Conservation (phyloP, 2,329 filamentous ascomycete species). For the Alternaria infectoria region DNA sequence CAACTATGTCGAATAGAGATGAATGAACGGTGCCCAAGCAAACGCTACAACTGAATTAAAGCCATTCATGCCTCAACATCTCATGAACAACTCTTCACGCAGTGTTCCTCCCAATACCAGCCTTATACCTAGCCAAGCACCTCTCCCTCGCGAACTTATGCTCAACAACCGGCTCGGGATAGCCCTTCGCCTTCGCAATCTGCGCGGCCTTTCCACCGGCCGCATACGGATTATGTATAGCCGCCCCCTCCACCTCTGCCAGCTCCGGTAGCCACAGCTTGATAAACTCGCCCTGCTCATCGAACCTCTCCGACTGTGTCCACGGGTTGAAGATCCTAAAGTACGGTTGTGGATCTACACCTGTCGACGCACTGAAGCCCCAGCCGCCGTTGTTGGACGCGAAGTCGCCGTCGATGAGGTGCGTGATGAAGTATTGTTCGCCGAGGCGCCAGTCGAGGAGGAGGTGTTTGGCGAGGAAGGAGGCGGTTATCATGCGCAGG, state of each 20-base stretch:
- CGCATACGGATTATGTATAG: conserved; percentile 81
- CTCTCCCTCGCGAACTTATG: conserved; percentile 73
- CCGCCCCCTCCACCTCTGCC: conserved; percentile 65
- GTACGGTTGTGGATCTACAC: conserved; percentile 86
- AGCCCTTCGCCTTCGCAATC: conserved; percentile 69
- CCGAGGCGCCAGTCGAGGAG: conserved; percentile 59
- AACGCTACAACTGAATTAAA: not conserved
- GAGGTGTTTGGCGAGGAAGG: conserved; percentile 58
- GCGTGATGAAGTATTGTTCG: conserved; percentile 59
- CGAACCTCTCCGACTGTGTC: conserved; percentile 85
- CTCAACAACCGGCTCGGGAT: conserved; percentile 76
- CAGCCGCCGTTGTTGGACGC: conserved; percentile 67
- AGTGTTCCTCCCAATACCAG: conserved; percentile 61
- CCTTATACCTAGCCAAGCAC: conserved; percentile 74
- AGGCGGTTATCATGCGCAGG: conserved; percentile 58
- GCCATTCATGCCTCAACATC: not conserved
- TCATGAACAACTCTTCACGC: conserved; percentile 33
- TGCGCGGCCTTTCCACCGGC: conserved; percentile 61
- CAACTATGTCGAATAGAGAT: not conserved
- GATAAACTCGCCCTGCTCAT: conserved; percentile 79
- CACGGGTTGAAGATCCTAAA: conserved; percentile 90
- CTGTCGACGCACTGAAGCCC: conserved; percentile 70
- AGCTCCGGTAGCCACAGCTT: conserved; percentile 83
- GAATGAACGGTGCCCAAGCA: not conserved
- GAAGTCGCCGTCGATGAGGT: conserved; percentile 57